Percentiles rank a stretch among this genome's conserved stretches.
Evolutionary conservation across 1,284 basidiomycete species (phyloP).

Genomic region (Papiliotrema flavescens): DNA sequence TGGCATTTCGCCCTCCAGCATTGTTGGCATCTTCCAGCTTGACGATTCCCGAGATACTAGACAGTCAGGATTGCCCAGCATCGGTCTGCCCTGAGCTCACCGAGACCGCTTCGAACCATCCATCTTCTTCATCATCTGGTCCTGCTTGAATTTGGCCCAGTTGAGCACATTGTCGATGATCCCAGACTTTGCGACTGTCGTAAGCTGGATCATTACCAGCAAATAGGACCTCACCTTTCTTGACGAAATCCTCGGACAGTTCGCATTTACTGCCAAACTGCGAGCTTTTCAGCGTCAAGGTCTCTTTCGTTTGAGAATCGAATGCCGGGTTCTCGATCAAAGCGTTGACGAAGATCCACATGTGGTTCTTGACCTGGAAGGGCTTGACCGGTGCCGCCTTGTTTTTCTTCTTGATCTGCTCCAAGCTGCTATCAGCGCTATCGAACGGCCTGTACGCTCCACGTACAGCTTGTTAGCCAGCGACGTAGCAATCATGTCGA

Average conservation of each 20-base stretch:
- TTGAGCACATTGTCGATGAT: slow-evolving; percentile 91
- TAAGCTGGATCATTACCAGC: neutral
- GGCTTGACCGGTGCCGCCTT: slow-evolving; percentile 89
- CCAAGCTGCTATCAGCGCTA: slow-evolving; percentile 51
- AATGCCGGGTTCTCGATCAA: slow-evolving; percentile 98
- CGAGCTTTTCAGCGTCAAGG: slow-evolving; percentile 77
- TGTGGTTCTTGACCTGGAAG: slow-evolving; percentile 92
- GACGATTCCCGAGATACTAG: slow-evolving; percentile 79
- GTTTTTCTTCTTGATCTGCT: slow-evolving; percentile 91
- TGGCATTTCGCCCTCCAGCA: slow-evolving; percentile 78
- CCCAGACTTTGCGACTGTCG: slow-evolving; percentile 76
- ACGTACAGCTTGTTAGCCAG: slow-evolving; percentile 69
- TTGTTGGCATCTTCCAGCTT: slow-evolving; percentile 98
- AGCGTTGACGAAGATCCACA: slow-evolving; percentile 98
- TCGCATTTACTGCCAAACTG: slow-evolving; percentile 90
- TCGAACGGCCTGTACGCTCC: slow-evolving; percentile 1
- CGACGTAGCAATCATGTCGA: slow-evolving; percentile 81
- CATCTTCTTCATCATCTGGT: slow-evolving; percentile 92
- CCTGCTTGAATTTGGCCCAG: slow-evolving; percentile 96
- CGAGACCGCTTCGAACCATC: slow-evolving; percentile 90
- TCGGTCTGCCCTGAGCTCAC: slow-evolving; percentile 48
- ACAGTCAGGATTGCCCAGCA: slow-evolving; percentile 42
- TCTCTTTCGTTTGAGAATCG: slow-evolving; percentile 99
- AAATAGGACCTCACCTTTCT: slow-evolving; percentile 67
- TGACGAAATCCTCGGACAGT: slow-evolving; percentile 88